A percentile compares a stretch with the other conserved stretches of the same genome.
Evolutionary conservation across 306 rosid genomes (phyloP).

Genomic region (Acacia crassicarpa): DNA sequence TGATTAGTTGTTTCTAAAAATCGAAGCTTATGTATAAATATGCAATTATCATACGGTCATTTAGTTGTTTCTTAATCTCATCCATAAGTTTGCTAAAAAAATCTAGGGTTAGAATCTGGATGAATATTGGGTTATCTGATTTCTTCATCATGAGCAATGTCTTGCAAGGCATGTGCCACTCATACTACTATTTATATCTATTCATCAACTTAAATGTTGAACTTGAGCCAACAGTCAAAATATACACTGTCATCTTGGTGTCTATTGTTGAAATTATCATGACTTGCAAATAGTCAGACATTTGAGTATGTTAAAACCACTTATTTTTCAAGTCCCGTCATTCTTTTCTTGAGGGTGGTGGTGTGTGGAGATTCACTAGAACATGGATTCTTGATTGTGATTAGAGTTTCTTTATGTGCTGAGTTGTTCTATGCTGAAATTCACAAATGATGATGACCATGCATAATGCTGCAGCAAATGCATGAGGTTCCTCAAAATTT

Average conservation of each 20-base stretch:
- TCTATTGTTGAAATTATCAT: background rate
- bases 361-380: background rate
- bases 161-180: background rate
- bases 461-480: slow-evolving; percentile 68
- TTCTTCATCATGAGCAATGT: background rate
- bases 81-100: background rate
- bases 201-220: background rate
- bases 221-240: background rate
- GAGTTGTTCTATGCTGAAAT: slow-evolving; percentile 17
- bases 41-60: background rate
- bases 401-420: slow-evolving; percentile 20
- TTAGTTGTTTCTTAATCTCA: background rate
- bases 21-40: background rate
- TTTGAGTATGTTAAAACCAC: slow-evolving; percentile 6
- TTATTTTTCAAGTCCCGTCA: background rate
- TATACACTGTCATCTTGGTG: background rate
- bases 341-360: background rate
- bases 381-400: background rate
- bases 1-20: background rate
- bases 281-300: slow-evolving; percentile 17
- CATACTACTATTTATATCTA: background rate
- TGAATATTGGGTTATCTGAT: slow-evolving; percentile 17
- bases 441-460: slow-evolving; percentile 33
- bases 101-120: background rate
- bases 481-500: slow-evolving; percentile 59